Percentiles rank a stretch among this genome's conserved stretches.
Evolutionary conservation across 169 alveolate genomes (phyloP).

Genomic region (Theileria equi): DNA sequence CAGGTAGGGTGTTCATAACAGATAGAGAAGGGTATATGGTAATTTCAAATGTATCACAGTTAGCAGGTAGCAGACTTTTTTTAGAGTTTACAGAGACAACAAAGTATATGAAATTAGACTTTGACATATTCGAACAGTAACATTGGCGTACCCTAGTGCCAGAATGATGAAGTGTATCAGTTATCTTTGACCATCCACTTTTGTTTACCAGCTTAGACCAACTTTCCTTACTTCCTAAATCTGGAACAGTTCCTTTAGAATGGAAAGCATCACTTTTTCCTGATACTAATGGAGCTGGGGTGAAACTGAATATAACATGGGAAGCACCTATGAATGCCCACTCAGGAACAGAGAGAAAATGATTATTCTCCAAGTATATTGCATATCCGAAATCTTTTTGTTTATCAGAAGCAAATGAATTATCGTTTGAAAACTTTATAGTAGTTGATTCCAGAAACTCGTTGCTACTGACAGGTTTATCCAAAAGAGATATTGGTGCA

Average conservation of each 20-base stretch:
- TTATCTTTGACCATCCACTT: slow-evolving; percentile 59
- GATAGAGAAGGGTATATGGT: slow-evolving; percentile 80
- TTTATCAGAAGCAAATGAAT: not conserved
- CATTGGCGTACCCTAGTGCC: slow-evolving; percentile 63
- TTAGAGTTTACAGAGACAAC: slow-evolving; percentile 69
- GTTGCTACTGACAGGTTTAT: slow-evolving; percentile 25
- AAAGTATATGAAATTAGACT: slow-evolving; percentile 70
- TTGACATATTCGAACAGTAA: slow-evolving; percentile 46
- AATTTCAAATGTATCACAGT: slow-evolving; percentile 69
- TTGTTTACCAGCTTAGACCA: slow-evolving; percentile 44
- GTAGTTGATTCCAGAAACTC: slow-evolving; percentile 39
- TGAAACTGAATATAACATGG: slow-evolving; percentile 45
- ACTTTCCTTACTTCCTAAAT: slow-evolving; percentile 5
- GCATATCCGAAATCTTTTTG: slow-evolving; percentile 29
- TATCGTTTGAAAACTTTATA: slow-evolving; percentile 4
- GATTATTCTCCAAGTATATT: slow-evolving; percentile 43
- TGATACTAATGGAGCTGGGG: slow-evolving; percentile 33
- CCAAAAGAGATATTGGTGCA: slow-evolving; percentile 58
- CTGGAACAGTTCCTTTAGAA: no score
- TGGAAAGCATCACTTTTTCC: not conserved
- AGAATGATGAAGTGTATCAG: slow-evolving; percentile 43
- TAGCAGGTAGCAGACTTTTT: slow-evolving; percentile 80
- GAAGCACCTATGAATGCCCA: slow-evolving; percentile 42
- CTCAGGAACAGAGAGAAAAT: slow-evolving; percentile 65
- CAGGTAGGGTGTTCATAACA: slow-evolving; percentile 77